A percentile compares a stretch with the other conserved stretches of the same genome.
These are phyloP conservation scores for Pleurotus giganteus DNA, from an alignment of 768 basidiomycete genomes.

Conservation along the genomic window DNA sequence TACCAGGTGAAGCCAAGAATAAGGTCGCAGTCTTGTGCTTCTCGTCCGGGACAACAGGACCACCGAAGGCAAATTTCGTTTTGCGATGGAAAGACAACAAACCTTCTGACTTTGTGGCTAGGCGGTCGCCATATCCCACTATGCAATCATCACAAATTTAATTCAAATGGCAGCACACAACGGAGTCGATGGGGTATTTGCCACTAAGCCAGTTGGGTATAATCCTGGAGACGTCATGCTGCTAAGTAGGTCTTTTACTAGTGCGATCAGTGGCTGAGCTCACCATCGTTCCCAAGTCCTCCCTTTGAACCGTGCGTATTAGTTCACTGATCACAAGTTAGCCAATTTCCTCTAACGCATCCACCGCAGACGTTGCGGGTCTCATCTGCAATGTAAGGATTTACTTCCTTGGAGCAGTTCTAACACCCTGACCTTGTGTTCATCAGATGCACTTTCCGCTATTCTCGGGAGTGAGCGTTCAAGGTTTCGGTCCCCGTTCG, in stretches of 20 bases:
- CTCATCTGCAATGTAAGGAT: slow-evolving; percentile 46
- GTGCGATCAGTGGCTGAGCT: slow-evolving; percentile 12
- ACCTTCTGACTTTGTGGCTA: slow-evolving; percentile 16
- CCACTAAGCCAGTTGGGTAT: slow-evolving; percentile 29
- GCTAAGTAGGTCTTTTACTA: slow-evolving; percentile 24
- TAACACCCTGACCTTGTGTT: slow-evolving; percentile 2
- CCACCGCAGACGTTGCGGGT: slow-evolving; percentile 34
- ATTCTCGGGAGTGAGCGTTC: slow-evolving; percentile 44
- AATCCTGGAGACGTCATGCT: slow-evolving; percentile 49
- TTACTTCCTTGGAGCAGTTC: neutral
- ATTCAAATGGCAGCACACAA: slow-evolving; percentile 48
- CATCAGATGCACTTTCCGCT: slow-evolving; percentile 52
- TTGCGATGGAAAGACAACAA: neutral
- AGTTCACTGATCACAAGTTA: slow-evolving; percentile 27
- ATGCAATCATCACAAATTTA: slow-evolving; percentile 54
- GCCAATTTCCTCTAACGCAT: slow-evolving; percentile 11
- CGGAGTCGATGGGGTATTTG: slow-evolving; percentile 21
- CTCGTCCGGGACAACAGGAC: slow-evolving; percentile 70
- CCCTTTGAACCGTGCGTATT: slow-evolving; percentile 44
- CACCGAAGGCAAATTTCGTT: slow-evolving; percentile 49
- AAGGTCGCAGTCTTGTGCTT: slow-evolving; percentile 63
- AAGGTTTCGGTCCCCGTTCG: neutral
- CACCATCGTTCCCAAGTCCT: slow-evolving; percentile 22
- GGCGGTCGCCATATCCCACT: slow-evolving; percentile 54
- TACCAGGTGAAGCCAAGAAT: slow-evolving; percentile 52